These are phyloP conservation scores for Monosporascus cannonballus DNA, from an alignment of 2,329 filamentous ascomycete species.

Conservation along the genomic window DNA sequence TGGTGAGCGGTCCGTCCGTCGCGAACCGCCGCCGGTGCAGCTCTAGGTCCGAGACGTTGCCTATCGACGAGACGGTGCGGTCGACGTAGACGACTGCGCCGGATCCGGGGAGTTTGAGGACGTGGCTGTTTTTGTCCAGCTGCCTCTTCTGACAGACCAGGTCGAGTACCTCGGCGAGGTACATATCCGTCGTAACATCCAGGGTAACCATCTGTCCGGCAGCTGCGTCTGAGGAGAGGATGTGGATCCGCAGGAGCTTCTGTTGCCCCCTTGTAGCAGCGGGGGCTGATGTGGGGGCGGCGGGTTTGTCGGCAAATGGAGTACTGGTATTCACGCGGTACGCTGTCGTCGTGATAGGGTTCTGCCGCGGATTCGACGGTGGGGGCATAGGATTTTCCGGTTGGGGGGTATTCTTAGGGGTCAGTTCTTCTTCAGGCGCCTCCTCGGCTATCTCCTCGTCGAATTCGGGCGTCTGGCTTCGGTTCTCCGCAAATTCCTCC, in stretches of 20 bases:
- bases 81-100: slow-evolving; percentile 71
- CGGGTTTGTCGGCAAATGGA: slow-evolving; percentile 51
- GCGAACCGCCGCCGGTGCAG: slow-evolving; percentile 69
- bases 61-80: slow-evolving; percentile 72
- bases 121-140: slow-evolving; percentile 72
- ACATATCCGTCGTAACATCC: slow-evolving; percentile 75
- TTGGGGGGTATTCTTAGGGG: slow-evolving; percentile 44
- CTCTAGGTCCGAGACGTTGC: slow-evolving; percentile 69
- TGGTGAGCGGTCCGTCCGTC: slow-evolving; percentile 64
- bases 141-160: slow-evolving; percentile 70
- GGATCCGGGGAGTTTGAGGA: slow-evolving; percentile 70
- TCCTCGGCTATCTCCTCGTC: slow-evolving; percentile 42
- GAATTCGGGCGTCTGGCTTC: slow-evolving; percentile 60
- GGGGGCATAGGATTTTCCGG: slow-evolving; percentile 27
- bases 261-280: slow-evolving; percentile 54
- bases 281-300: slow-evolving; percentile 36
- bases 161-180: slow-evolving; percentile 76
- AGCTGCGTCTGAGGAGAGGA: slow-evolving; percentile 61
- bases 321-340: slow-evolving; percentile 42
- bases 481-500: slow-evolving; percentile 63
- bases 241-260: slow-evolving; percentile 66
- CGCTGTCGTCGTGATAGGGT: slow-evolving; percentile 57
- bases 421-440: slow-evolving; percentile 33
- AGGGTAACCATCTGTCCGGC: slow-evolving; percentile 69
- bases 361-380: slow-evolving; percentile 36